Evolutionary conservation across 2,329 filamentous ascomycete species (phyloP).

Genomic region (Penicillium sumatraense): DNA sequence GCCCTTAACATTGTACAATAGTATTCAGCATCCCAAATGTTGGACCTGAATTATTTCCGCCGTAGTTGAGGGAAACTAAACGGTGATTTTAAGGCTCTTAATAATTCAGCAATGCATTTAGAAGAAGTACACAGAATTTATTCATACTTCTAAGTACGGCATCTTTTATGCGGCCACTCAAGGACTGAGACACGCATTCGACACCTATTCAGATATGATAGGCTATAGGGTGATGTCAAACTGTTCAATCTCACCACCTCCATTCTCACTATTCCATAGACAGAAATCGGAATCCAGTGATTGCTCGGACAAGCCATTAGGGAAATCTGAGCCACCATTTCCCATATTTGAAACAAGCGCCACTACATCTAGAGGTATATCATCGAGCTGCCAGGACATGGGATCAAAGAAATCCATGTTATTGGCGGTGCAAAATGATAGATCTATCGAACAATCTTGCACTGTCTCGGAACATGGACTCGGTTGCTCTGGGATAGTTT

Average conservation of each 20-base stretch:
- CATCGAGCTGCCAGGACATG: slow-evolving; percentile 1
- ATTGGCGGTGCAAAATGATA: neutral
- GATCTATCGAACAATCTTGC: neutral
- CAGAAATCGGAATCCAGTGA: neutral
- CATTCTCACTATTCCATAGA: neutral
- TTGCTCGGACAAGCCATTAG: neutral
- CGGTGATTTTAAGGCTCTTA: too few species aligned
- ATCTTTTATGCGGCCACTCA: too few species aligned
- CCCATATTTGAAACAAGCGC: neutral
- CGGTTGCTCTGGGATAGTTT: neutral
- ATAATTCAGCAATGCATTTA: too few species aligned
- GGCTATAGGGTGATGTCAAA: neutral
- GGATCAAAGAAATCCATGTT: slow-evolving; percentile 2
- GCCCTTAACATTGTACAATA: too few species aligned
- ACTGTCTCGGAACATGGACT: neutral
- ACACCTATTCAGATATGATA: too few species aligned
- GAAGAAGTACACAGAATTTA: too few species aligned
- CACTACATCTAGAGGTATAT: neutral
- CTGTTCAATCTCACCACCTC: too few species aligned
- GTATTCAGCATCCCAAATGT: too few species aligned
- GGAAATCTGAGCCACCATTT: neutral
- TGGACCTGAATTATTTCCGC: too few species aligned
- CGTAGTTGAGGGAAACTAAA: too few species aligned
- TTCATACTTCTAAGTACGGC: too few species aligned
- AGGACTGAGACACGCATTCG: too few species aligned